Conservation (phyloP, 164 flowering plant genomes). For the Piper longum region DNA sequence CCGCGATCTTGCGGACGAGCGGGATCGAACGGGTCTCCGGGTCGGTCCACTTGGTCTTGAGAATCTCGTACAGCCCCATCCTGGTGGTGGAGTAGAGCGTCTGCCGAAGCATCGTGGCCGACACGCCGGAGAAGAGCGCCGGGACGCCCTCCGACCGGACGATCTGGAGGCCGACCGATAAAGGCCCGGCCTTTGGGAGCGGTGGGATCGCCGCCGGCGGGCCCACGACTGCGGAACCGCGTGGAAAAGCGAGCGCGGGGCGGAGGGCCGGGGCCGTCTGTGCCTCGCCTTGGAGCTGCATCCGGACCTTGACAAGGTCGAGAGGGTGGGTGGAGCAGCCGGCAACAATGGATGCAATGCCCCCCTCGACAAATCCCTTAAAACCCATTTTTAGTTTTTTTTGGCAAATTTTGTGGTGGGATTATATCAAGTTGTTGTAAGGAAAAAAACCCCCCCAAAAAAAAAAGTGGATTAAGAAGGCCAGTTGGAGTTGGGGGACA, state of each 20-base stretch:
- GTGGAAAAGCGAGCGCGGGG: not conserved
- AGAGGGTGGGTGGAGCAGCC: slow-evolving; percentile 71
- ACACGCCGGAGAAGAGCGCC: slow-evolving; percentile 68
- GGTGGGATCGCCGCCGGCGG: slow-evolving; percentile 10
- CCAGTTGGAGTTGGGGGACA: slow-evolving; percentile 19
- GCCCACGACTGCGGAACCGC: not conserved
- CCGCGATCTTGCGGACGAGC: slow-evolving; percentile 35
- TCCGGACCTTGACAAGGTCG: slow-evolving; percentile 68
- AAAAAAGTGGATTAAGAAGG: not conserved
- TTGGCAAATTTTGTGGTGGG: too few species aligned
- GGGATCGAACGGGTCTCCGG: slow-evolving; percentile 43
- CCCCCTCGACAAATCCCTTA: slow-evolving; percentile 63
- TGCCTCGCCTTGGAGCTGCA: slow-evolving; percentile 75
- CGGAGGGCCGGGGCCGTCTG: slow-evolving; percentile 1
- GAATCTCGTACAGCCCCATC: slow-evolving; percentile 73
- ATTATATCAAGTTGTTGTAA: too few species aligned
- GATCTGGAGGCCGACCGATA: slow-evolving; percentile 38
- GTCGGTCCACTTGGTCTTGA: slow-evolving; percentile 64
- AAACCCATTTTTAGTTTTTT: slow-evolving; percentile 25
- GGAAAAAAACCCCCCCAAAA: not conserved
- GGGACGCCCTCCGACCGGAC: slow-evolving; percentile 45
- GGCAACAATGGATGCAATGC: slow-evolving; percentile 53
- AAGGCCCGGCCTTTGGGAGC: slow-evolving; percentile 23
- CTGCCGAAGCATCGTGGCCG: slow-evolving; percentile 83
- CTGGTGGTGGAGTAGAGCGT: slow-evolving; percentile 76